These are phyloP conservation scores for Ogataea nonfermentans DNA, from an alignment of 805 yeast genomes.

Conservation along the genomic window DNA sequence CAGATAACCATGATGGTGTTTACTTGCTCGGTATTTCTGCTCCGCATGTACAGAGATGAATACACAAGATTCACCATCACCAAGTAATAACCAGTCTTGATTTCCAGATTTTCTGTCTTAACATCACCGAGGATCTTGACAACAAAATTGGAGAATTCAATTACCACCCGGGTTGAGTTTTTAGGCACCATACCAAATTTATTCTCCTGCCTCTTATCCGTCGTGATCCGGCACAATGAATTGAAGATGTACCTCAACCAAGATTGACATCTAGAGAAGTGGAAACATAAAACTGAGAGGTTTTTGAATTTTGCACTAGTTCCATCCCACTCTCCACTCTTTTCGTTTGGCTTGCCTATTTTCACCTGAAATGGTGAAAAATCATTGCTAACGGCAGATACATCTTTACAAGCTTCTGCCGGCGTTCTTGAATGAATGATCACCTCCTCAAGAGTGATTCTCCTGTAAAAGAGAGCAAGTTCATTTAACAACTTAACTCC, in stretches of 20 bases:
- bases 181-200: constrained; percentile 27
- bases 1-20: constrained; percentile 44
- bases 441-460: constrained; percentile 58
- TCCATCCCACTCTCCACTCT: constrained; percentile 37
- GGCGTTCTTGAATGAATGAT: constrained; percentile 50
- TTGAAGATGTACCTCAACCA: constrained; percentile 35
- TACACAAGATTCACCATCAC: constrained; percentile 28
- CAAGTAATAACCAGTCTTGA: constrained; percentile 27
- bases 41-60: constrained; percentile 23
- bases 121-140: constrained; percentile 19
- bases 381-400: constrained; percentile 32
- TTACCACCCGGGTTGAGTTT: constrained; percentile 26
- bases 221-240: constrained; percentile 29
- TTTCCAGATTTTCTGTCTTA: constrained; percentile 21
- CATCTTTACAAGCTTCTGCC: constrained; percentile 41
- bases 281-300: constrained; percentile 52
- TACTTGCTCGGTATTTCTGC: constrained; percentile 28
- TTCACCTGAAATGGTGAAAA: constrained; percentile 43
- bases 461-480: constrained; percentile 46
- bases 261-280: constrained; percentile 47
- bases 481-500: constrained; percentile 43
- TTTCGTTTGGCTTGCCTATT: constrained; percentile 41
- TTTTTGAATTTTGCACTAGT: constrained; percentile 63
- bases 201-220: constrained; percentile 46
- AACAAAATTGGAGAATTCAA: constrained; percentile 24